Evolutionary conservation across 345 rosid genomes (phyloP), one percentile per base, ranked within the genome.

Genomic region (Melaleuca alternifolia): DNA sequence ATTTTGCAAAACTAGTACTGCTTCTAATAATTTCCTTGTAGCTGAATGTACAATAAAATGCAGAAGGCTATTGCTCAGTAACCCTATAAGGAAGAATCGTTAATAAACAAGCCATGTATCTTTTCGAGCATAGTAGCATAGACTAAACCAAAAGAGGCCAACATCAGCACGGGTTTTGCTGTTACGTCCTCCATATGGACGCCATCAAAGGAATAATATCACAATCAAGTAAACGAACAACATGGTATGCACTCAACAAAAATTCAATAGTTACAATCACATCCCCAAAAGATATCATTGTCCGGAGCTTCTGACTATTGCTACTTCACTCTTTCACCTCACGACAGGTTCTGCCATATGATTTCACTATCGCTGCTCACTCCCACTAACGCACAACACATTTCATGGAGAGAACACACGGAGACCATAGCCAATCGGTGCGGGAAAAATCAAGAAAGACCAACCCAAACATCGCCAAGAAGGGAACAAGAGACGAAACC

Each of bases 261-360:
- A 56, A 56, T 10, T 10, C 61, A 56, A 56, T 24, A 56, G 61
- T 23, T 10, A 23, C 12, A 56, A 24, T 10, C 6, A 56, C 28
- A 56, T 0, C 79, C 79, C 37, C 24, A 11, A 18, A 71, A 71
- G 48, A 71, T 18, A 33, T 65, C 46, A 9, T 33, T 18, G 16
- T 33, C 48, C 0, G 24, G 24, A 16, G 48, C 79, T 71, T 71
- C 24, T 71, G 48, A 71, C 0, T 10, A 33, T 0, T 71, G 26
- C 26, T 0, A 21, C 76, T 30, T 1, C 9, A 0, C 2, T 71
- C 48, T 37, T 9, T 71, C 79, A 0, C 46, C 79, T 37, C 48
- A 71, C 48, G 20, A 71, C 79, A 71, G 26, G 18, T 21, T 37
- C 48, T 21, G 24, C 26, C 7, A 37, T 48, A 20, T 24, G 48